These are phyloP conservation scores for Suillus subaureus DNA, from an alignment of 768 basidiomycete species.

Conservation along the genomic window DNA sequence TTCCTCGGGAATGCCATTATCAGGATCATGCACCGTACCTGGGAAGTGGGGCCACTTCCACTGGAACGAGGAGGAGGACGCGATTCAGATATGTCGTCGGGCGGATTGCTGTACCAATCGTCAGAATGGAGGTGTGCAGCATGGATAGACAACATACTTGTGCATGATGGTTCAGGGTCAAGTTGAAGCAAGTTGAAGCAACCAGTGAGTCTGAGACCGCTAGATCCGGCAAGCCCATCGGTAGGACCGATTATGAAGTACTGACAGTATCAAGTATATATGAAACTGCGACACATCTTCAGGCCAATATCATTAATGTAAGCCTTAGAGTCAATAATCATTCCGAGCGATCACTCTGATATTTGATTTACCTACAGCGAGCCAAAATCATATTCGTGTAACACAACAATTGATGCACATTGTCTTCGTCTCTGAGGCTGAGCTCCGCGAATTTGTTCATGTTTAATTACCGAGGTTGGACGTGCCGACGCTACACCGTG, in stretches of 20 bases:
- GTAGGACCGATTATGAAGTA: background rate
- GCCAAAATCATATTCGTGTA: background rate
- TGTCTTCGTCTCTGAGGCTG: background rate
- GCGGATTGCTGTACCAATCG: background rate
- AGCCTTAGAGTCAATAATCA: background rate
- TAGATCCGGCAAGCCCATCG: background rate
- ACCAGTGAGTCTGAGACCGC: background rate
- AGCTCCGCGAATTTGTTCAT: background rate
- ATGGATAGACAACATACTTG: background rate
- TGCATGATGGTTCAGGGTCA: slow-evolving; percentile 8
- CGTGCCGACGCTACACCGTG: background rate
- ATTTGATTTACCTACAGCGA: background rate
- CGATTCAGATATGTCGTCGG: background rate
- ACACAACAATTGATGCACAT: background rate
- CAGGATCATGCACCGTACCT: slow-evolving; percentile 20
- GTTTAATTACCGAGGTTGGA: background rate
- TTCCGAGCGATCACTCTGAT: background rate
- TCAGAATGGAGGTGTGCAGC: background rate
- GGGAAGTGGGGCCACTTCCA: slow-evolving; percentile 30
- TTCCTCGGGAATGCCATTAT: slow-evolving; percentile 34
- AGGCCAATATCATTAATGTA: background rate
- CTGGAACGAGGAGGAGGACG: background rate
- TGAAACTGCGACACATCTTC: background rate
- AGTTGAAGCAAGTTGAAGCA: background rate
- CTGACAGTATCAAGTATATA: background rate